Conservation (phyloP, 257 asterid species). For the Nicotiana knightiana region DNA sequence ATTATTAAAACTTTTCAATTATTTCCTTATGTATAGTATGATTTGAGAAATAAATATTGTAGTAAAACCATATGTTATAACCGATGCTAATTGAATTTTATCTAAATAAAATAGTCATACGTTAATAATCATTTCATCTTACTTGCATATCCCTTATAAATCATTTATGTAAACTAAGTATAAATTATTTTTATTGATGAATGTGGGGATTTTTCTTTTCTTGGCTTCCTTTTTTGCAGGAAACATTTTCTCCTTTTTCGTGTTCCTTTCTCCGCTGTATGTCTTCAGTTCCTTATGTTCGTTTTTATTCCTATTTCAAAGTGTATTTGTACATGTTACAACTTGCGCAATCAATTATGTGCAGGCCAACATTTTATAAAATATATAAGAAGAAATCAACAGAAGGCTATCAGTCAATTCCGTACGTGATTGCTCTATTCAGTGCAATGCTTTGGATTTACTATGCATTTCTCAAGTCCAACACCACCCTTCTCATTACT, state of each 20-base stretch:
- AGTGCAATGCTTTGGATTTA: conserved; percentile 47
- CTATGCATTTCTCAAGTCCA: conserved; percentile 39
- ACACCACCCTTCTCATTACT: conserved; percentile 44
- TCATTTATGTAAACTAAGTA: not conserved
- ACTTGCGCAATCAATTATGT: not conserved
- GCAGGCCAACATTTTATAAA: conserved; percentile 41
- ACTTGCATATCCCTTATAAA: not conserved
- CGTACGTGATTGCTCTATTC: conserved; percentile 34
- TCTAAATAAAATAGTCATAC: not conserved
- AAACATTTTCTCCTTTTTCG: conserved; percentile 30
- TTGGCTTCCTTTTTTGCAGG: conserved; percentile 24
- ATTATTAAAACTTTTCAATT: no score
- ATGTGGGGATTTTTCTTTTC: not conserved
- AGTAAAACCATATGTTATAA: not conserved
- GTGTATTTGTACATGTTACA: not conserved
- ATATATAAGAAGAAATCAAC: conserved; percentile 39
- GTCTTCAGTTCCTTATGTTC: not conserved
- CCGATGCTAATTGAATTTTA: not conserved
- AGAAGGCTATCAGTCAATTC: conserved; percentile 33
- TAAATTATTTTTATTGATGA: not conserved
- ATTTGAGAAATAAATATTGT: not conserved
- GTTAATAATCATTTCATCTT: no score
- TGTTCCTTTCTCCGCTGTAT: conserved; percentile 48
- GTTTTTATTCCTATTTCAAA: not conserved
- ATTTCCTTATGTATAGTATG: not conserved